Evolutionary conservation across 1,284 basidiomycete species (phyloP), one percentile per base, ranked within the genome.

Genomic region (Schizophyllum commune): DNA sequence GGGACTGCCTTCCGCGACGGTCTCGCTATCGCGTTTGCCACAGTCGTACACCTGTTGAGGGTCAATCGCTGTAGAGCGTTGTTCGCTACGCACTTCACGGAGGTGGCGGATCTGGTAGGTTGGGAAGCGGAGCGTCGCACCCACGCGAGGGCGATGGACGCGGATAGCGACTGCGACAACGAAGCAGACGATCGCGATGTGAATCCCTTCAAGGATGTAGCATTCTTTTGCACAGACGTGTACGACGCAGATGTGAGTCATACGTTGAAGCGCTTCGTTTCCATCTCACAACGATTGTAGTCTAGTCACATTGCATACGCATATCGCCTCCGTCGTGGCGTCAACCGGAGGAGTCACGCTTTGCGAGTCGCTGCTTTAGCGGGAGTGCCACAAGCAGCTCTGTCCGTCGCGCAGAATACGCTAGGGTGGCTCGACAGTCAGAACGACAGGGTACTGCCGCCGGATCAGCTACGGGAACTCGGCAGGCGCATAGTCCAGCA

Each of bases 31-130:
- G 95, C 96, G 0, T 98, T 94, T 71, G 92, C 94, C 0, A 88
- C 94, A 1, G 79, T 97, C 13, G 85, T 95, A 69, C 88, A 96
- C 69, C 82, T 99, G 15, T 76, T 90, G 54, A 74, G 79, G 17
- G 75, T 83, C n/a, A 94, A 92, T 68, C 76, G 79, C 59, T 94
- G 91, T 70, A 84, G 94, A 21, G 84, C 91, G 1, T 77, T 99
- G 27, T 99, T 99, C 70, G 96, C 97, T 2, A 99, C 96, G 11
- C 96, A 99, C 74, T 98, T 98, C 69, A 94, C 98, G 71, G 94
- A 98, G 69, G 76, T 99, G 11, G 89, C 89, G 1, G 88, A 92
- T 65, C 88, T 98, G 83, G 77, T 96, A 19, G 86, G 86, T 0
- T 84, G 39, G 39, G 39, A 17, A 17, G 17, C 39, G 9, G 13